phyloP scores from a whole-genome alignment of 352 stramenopile genomes.

The Phytophthora tentaculata region DNA sequence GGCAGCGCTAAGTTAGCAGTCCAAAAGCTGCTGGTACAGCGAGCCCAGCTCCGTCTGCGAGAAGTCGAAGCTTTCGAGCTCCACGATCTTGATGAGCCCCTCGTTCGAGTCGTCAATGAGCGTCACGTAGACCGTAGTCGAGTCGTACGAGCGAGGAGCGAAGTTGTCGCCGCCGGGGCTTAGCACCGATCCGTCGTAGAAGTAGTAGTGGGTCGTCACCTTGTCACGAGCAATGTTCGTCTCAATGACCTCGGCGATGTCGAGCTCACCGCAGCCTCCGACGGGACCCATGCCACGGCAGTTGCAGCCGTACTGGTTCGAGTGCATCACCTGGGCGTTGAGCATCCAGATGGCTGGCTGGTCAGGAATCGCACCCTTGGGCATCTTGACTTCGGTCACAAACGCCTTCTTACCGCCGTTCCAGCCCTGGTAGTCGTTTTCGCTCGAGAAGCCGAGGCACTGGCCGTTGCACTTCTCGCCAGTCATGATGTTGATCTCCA shows the following conservation, averaged over 20 bases:
- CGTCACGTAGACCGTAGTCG: slow-evolving; percentile 59
- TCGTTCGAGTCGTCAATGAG: slow-evolving; percentile 61
- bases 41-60: slow-evolving; percentile 32
- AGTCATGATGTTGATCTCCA: slow-evolving; percentile 76
- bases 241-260: slow-evolving; percentile 74
- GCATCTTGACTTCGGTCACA: slow-evolving; percentile 68
- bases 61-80: slow-evolving; percentile 65
- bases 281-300: slow-evolving; percentile 60
- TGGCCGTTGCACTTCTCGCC: slow-evolving; percentile 41
- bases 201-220: slow-evolving; percentile 74
- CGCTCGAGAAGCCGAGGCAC: slow-evolving; percentile 44
- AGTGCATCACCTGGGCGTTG: slow-evolving; percentile 59
- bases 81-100: slow-evolving; percentile 67
- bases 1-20: slow-evolving; percentile 26
- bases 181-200: slow-evolving; percentile 51
- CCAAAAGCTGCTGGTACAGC: slow-evolving; percentile 40
- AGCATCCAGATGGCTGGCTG: slow-evolving; percentile 68
- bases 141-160: slow-evolving; percentile 37
- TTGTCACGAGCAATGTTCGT: slow-evolving; percentile 41
- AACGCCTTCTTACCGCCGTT: slow-evolving; percentile 71
- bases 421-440: slow-evolving; percentile 70
- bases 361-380: slow-evolving; percentile 35
- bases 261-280: slow-evolving; percentile 69
- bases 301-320: slow-evolving; percentile 71
- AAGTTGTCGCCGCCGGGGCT: slow-evolving; percentile 56